Evolutionary conservation across 345 rosid species (phyloP).

Genomic region (Ceriops decandra): DNA sequence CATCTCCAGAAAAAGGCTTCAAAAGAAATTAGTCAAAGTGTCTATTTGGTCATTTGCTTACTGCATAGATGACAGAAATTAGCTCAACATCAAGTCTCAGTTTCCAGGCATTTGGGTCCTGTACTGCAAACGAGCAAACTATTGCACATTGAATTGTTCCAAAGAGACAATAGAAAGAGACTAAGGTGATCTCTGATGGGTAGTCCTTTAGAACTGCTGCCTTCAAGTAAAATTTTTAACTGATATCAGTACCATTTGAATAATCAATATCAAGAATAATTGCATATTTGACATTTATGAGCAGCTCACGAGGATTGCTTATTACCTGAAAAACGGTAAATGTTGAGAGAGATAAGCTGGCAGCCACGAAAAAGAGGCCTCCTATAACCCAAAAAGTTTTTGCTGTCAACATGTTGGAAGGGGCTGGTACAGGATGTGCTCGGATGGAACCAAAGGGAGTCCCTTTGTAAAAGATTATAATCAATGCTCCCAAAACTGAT

Average conservation of each 20-base stretch:
- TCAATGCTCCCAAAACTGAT: slow-evolving; percentile 44
- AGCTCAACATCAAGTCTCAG: slow-evolving; percentile 36
- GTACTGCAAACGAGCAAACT: slow-evolving; percentile 40
- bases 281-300: neutral
- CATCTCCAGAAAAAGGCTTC: neutral
- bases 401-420: slow-evolving; percentile 2
- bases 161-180: slow-evolving; percentile 43
- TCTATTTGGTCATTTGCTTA: slow-evolving; percentile 15
- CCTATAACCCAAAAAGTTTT: slow-evolving; percentile 42
- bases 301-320: neutral
- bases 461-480: slow-evolving; percentile 47
- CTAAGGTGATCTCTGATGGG: slow-evolving; percentile 42
- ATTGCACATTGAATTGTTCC: slow-evolving; percentile 46
- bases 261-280: neutral
- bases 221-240: slow-evolving; percentile 21
- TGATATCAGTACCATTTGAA: slow-evolving; percentile 2
- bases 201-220: slow-evolving; percentile 44
- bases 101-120: slow-evolving; percentile 46
- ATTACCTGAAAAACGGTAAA: slow-evolving; percentile 42
- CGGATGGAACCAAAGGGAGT: slow-evolving; percentile 20
- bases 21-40: neutral
- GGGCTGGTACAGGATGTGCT: slow-evolving; percentile 9
- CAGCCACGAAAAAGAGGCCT: slow-evolving; percentile 38
- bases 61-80: slow-evolving; percentile 39
- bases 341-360: slow-evolving; percentile 33